Evolutionary conservation across 495 filamentous ascomycete genomes (phyloP), one percentile per base, ranked within the genome.

Genomic region (Umbilicaria muhlenbergii): DNA sequence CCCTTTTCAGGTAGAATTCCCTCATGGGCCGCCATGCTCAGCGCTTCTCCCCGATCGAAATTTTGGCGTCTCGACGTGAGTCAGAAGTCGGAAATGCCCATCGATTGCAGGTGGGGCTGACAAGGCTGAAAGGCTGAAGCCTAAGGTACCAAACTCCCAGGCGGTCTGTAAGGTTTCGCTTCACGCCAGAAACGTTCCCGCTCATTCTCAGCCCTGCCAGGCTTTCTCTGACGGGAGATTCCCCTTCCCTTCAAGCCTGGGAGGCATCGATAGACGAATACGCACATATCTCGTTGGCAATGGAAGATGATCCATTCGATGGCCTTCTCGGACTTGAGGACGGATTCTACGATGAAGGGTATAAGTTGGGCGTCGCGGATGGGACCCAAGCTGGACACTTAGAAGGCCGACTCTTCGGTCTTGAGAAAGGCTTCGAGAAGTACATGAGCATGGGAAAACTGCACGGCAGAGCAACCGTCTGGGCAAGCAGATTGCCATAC

Each of bases 371-470:
- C 15, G 54, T 73, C 28, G 64, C 66, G 35, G 92, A 94, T 58
- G 91, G 91, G 19, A 67, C 74, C n/a, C 67, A 71, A 51, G 77
- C 85, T 12, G 91, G 92, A 11, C 78, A 76, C 24, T 74, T 81
- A 38, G 91, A 99, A 71, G 92, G 92, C 34, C 81, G 83, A 32
- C 68, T 83, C 11, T 84, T 96, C 56, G 91, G 89, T 0, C 71
- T 96, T 3, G 82, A 92, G 54, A 92, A 91, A 51, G 91, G 88
- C 1, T 96, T 89, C 46, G 83, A 91, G 54, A 95, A 93, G 62
- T 94, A 85, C 52, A 50, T 77, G 12, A 78, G 83, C 45, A 71
- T 86, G 52, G 92, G 91, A 1, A 68, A 68, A 43, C 56, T 99
- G 16, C 81, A 88, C 52, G 87, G 91, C n/a, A 78, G 75, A 54